These are phyloP conservation scores for Entamoeba dispar DNA, from an alignment of 208 protist species.

Conservation along the genomic window DNA sequence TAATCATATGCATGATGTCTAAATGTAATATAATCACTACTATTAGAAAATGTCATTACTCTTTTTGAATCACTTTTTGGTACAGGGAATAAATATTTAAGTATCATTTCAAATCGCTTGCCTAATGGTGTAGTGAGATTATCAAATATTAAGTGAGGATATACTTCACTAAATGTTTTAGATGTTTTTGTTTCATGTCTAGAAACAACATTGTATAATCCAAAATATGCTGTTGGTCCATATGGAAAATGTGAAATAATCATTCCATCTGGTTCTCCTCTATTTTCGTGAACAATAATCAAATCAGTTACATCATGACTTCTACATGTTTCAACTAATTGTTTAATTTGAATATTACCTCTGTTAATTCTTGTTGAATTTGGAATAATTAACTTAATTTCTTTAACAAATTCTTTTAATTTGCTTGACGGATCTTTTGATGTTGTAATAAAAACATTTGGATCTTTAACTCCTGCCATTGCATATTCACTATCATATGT, in stretches of 20 bases:
- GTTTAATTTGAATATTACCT: conserved; percentile 63
- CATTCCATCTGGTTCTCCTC: conserved; percentile 81
- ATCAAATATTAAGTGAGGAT: conserved; percentile 91
- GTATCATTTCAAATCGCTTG: conserved; percentile 57
- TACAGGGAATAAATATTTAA: conserved; percentile 89
- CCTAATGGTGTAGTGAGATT: conserved; percentile 81
- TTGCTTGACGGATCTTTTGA: conserved; percentile 72
- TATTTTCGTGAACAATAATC: conserved; percentile 84
- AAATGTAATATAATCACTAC: conserved; percentile 91
- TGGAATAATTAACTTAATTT: conserved; percentile 84
- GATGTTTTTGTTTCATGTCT: conserved; percentile 72
- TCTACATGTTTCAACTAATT: conserved; percentile 72
- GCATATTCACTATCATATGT: conserved; percentile 27
- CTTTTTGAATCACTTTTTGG: conserved; percentile 73
- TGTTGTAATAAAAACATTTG: conserved; percentile 91
- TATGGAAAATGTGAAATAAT: conserved; percentile 87
- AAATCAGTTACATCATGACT: conserved; percentile 79
- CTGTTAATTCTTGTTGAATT: conserved; percentile 88
- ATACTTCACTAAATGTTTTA: conserved; percentile 63
- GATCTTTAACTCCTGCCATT: conserved; percentile 46
- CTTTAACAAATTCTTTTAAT: conserved; percentile 88
- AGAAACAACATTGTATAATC: conserved; percentile 74
- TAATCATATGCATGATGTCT: conserved; percentile 68
- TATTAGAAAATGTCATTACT: conserved; percentile 86
- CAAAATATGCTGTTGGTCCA: conserved; percentile 91